Conservation (phyloP, 2,329 filamentous ascomycete species). For the Venturia nashicola region DNA sequence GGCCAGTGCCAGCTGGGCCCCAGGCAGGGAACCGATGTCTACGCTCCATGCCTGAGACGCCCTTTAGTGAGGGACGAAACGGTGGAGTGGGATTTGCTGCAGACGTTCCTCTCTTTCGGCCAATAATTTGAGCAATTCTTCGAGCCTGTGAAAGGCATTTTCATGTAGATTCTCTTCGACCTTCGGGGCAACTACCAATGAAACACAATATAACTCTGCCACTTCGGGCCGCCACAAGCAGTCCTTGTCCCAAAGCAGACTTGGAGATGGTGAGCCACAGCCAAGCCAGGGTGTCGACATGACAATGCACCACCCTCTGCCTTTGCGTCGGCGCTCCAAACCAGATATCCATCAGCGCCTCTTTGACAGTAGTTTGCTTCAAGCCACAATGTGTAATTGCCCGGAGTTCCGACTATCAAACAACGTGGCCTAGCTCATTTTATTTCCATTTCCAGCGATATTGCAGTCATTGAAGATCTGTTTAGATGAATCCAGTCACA, state of each 20-base stretch:
- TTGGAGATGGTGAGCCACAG: neutral
- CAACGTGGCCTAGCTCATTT: neutral
- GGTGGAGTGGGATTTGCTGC: neutral
- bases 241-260: neutral
- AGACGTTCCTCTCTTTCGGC: neutral
- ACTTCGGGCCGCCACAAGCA: neutral
- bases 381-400: neutral
- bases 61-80: neutral
- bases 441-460: neutral
- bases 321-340: neutral
- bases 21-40: neutral
- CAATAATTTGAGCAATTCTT: neutral
- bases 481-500: neutral
- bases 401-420: neutral
- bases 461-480: neutral
- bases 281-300: neutral
- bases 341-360: neutral
- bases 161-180: neutral
- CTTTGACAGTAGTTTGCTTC: neutral
- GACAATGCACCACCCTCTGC: neutral
- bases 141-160: neutral
- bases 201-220: neutral
- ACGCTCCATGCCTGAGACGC: neutral
- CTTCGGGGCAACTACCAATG: neutral
- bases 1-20: neutral